Evolutionary conservation across 345 rosid species (phyloP).

Genomic region (Pugionium dolabratum): DNA sequence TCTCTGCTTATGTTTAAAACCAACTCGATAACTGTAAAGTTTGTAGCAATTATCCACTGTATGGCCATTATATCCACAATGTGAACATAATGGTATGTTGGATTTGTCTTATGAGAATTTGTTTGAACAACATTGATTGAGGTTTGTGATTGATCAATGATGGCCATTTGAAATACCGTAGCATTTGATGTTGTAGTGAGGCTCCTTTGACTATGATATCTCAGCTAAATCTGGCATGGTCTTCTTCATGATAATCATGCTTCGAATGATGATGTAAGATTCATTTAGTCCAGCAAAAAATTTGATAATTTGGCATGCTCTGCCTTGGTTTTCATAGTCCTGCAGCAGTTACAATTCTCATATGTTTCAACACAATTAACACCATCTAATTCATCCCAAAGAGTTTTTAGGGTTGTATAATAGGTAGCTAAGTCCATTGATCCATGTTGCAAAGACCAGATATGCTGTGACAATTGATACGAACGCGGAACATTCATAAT

Average conservation of each 20-base stretch:
- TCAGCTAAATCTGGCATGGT: neutral
- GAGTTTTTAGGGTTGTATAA: neutral
- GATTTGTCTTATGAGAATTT: too few relatives aligned
- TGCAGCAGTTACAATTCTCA: neutral
- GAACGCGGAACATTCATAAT: neutral
- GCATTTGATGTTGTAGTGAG: neutral
- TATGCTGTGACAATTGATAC: neutral
- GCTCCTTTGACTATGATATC: neutral
- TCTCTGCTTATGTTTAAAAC: too few relatives aligned
- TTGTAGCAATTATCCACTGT: too few relatives aligned
- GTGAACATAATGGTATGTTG: too few relatives aligned
- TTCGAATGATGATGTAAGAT: neutral
- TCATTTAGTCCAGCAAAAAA: neutral
- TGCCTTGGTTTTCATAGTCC: rapidly evolving
- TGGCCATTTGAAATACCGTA: too few relatives aligned
- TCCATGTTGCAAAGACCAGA: neutral
- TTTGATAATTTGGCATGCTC: neutral
- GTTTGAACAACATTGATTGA: too few relatives aligned
- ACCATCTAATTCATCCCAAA: neutral
- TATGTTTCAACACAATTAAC: neutral
- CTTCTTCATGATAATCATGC: neutral
- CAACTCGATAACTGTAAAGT: too few relatives aligned
- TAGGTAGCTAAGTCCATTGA: neutral
- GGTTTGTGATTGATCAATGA: too few relatives aligned
- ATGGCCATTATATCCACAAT: too few relatives aligned